Percentiles rank a stretch among this genome's conserved stretches.
Evolutionary conservation across 139 green algal species (phyloP).

Genomic region (Pycnococcus provasolii): DNA sequence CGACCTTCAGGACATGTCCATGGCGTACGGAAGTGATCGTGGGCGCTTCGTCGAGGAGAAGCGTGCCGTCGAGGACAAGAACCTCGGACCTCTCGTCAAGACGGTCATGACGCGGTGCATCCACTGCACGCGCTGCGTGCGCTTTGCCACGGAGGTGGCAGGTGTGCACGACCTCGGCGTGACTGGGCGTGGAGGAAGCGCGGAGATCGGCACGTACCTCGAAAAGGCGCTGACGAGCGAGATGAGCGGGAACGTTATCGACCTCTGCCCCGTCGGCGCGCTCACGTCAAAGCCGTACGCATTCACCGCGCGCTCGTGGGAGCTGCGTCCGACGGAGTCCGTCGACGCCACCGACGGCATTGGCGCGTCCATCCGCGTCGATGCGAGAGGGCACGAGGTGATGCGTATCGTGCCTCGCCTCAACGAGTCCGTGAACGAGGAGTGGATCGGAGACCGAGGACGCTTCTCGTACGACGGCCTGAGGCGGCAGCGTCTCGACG

Average conservation of each 20-base stretch:
- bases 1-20: conserved; percentile 91
- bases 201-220: conserved; percentile 90
- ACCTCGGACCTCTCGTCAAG: conserved; percentile 91
- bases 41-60: conserved; percentile 73
- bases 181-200: conserved; percentile 71
- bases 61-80: conserved; percentile 87
- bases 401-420: conserved; percentile 86
- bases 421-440: conserved; percentile 96
- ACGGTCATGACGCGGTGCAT: conserved; percentile 97
- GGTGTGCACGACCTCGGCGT: conserved; percentile 87
- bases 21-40: conserved; percentile 85
- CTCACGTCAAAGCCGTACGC: conserved; percentile 92
- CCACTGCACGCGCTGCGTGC: conserved; percentile 90
- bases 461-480: conserved; percentile 95
- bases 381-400: conserved; percentile 67
- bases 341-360: conserved; percentile 87
- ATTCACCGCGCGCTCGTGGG: conserved; percentile 93
- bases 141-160: conserved; percentile 88
- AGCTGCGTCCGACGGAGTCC: conserved; percentile 85
- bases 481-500: conserved; percentile 77
- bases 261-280: conserved; percentile 95
- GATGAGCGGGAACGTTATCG: conserved; percentile 94
- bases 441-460: conserved; percentile 94
- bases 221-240: conserved; percentile 78
- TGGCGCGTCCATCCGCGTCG: conserved; percentile 78